A percentile compares a stretch with the other conserved stretches of the same genome.
Conservation (phyloP, 2,329 filamentous ascomycete genomes). For the Canariomyces notabilis region DNA sequence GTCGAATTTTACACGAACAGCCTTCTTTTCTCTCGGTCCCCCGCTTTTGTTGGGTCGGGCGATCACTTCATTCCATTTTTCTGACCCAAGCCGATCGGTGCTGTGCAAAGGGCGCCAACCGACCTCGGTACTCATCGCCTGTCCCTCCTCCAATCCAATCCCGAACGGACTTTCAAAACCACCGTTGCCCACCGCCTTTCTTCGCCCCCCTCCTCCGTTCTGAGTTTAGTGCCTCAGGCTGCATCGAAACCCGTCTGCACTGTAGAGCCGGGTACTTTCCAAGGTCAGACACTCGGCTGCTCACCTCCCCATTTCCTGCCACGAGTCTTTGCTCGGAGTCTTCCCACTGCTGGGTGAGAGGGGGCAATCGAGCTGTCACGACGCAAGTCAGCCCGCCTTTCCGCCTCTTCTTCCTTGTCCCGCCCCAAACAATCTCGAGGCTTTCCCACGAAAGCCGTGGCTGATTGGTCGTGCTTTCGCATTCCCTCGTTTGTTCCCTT, state of each 20-base stretch:
- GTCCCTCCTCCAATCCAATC: conserved; percentile 16
- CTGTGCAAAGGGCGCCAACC: conserved; percentile 5
- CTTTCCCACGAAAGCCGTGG: conserved; percentile 10
- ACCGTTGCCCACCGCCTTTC: conserved; percentile 16
- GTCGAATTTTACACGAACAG: background rate
- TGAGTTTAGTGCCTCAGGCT: conserved; percentile 17
- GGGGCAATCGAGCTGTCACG: conserved; percentile 6
- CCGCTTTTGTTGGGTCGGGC: conserved; percentile 1
- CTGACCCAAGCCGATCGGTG: background rate
- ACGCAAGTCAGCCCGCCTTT: background rate
- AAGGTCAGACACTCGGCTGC: conserved; percentile 1
- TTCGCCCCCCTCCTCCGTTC: conserved; percentile 9
- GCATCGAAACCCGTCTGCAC: conserved; percentile 9
- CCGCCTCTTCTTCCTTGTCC: background rate
- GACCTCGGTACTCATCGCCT: background rate
- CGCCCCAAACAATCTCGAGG: background rate
- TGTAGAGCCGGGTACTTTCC: conserved; percentile 8
- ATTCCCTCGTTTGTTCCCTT: conserved; percentile 16
- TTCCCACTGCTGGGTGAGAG: background rate
- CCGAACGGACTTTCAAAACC: conserved; percentile 1
- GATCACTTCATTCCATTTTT: background rate
- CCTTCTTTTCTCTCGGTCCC: background rate
- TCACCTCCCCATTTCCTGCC: background rate
- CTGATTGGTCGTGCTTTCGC: conserved; percentile 19
- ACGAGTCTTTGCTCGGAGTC: background rate